These are phyloP conservation scores for Yamadazyma trypodendri DNA, from an alignment of 1,139 yeast species.

Conservation along the genomic window DNA sequence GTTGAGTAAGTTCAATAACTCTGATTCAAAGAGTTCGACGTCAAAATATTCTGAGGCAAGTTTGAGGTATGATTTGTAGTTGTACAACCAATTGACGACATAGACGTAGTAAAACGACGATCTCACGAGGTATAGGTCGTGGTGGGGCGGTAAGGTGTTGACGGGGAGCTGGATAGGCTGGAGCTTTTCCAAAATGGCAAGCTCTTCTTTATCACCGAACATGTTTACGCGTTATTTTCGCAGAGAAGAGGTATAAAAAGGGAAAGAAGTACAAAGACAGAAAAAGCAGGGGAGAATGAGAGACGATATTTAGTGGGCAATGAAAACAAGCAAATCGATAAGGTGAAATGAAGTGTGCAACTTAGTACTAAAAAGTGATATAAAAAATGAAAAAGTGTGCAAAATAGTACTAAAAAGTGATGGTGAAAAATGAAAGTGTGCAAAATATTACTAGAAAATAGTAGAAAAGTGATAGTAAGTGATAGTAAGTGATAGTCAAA, in stretches of 20 bases:
- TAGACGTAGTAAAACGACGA: constrained; percentile 38
- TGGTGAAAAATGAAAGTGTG: no score
- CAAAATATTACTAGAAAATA: no score
- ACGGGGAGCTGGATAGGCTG: constrained; percentile 13
- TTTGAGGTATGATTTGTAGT: constrained; percentile 43
- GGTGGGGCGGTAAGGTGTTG: constrained; percentile 8
- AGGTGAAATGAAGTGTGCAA: no score
- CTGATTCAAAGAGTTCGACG: constrained; percentile 55
- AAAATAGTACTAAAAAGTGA: no score
- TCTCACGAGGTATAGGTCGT: constrained; percentile 21
- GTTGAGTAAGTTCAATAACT: constrained; percentile 40
- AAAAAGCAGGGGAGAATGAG: no score
- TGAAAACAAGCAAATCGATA: no score
- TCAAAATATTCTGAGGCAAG: constrained; percentile 50
- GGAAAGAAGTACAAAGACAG: neutral
- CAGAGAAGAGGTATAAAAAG: neutral
- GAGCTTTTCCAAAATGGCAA: constrained; percentile 11
- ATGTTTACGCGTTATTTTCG: constrained; percentile 4
- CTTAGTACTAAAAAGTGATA: no score
- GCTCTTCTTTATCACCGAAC: constrained; percentile 14
- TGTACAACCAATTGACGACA: constrained; percentile 52
- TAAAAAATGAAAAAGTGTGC: no score
- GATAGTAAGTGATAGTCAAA: no score
- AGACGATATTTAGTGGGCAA: no score
- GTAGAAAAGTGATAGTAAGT: no score